Evolutionary conservation across 176 grass and related monocot species (phyloP).

Genomic region (Carex myosuroides): DNA sequence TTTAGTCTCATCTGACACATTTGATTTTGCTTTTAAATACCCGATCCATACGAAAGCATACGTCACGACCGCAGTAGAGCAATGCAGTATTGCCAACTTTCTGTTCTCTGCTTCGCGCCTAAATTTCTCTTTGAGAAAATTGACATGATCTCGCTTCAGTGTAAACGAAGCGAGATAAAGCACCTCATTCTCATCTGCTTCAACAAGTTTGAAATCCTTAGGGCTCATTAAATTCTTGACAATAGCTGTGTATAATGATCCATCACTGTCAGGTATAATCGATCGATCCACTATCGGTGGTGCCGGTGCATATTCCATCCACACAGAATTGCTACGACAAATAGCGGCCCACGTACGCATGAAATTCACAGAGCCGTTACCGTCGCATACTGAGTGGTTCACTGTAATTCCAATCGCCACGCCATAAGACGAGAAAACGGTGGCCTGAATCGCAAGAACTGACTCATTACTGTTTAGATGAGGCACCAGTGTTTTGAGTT

Average conservation of each 20-base stretch:
- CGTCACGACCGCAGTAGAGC: not conserved
- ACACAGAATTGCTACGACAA: not conserved
- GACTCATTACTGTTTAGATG: not conserved
- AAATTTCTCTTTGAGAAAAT: conserved; percentile 24
- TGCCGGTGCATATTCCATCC: not conserved
- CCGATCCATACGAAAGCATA: conserved; percentile 23
- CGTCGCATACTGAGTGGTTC: conserved; percentile 38
- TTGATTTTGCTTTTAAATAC: not conserved
- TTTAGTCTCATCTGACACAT: not conserved
- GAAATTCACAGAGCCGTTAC: conserved; percentile 32
- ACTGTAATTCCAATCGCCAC: conserved; percentile 28
- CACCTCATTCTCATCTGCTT: not conserved
- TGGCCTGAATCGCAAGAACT: conserved; percentile 33
- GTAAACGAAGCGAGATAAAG: conserved; percentile 28
- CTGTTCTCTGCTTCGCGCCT: not conserved
- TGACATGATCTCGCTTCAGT: conserved; percentile 19
- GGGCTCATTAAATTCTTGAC: not conserved
- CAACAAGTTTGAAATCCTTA: not conserved
- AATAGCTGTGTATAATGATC: conserved; percentile 15
- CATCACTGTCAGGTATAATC: conserved; percentile 4
- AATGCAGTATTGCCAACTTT: not conserved
- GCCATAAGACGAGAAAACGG: conserved; percentile 27
- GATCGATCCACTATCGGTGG: conserved; percentile 18
- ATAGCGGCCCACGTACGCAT: conserved; percentile 25
- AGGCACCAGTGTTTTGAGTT: conserved; percentile 23